Percentiles rank a stretch among this genome's conserved stretches.
Evolutionary conservation across 495 filamentous ascomycete species (phyloP).

Genomic region (Barbatosphaeria neglecta): DNA sequence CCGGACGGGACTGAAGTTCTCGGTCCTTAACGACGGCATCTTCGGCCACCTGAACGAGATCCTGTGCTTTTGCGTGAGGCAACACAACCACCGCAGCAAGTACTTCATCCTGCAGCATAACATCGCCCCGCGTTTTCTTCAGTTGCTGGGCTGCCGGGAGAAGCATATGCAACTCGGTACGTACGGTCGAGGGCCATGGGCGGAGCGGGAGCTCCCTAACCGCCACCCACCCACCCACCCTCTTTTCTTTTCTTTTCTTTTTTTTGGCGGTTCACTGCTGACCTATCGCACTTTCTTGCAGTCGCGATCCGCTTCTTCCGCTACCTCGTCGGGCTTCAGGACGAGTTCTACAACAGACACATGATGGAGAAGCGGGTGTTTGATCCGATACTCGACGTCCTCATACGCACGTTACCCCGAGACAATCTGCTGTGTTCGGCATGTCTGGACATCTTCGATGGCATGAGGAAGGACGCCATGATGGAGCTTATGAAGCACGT

Average conservation of each 20-base stretch:
- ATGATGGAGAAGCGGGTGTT: conserved; percentile 76
- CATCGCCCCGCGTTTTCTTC: conserved; percentile 67
- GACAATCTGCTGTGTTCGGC: conserved; percentile 93
- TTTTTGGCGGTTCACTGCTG: background rate
- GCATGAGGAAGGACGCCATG: conserved; percentile 74
- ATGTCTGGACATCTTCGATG: conserved; percentile 91
- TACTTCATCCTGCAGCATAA: conserved; percentile 76
- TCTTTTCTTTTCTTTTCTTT: background rate
- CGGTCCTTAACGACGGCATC: conserved; percentile 71
- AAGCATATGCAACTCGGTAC: conserved; percentile 88
- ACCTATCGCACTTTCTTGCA: conserved; percentile 17
- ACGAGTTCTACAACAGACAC: conserved; percentile 85
- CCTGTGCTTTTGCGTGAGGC: conserved; percentile 85
- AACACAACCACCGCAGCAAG: conserved; percentile 76
- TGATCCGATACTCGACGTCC: conserved; percentile 76
- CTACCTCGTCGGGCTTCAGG: conserved; percentile 70
- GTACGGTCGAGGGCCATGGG: conserved; percentile 13
- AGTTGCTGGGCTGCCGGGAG: conserved; percentile 73
- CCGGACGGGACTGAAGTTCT: conserved; percentile 40
- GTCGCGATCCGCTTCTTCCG: conserved; percentile 94
- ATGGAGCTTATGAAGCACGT: conserved; percentile 74
- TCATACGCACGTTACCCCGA: conserved; percentile 84
- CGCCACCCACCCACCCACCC: too few species aligned
- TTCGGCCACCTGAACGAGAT: conserved; percentile 90
- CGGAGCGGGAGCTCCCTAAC: too few species aligned